Percentiles rank a stretch among this genome's conserved stretches.
phyloP scores from a whole-genome alignment of 106 monocot species.

The Dendrobium catenatum region DNA sequence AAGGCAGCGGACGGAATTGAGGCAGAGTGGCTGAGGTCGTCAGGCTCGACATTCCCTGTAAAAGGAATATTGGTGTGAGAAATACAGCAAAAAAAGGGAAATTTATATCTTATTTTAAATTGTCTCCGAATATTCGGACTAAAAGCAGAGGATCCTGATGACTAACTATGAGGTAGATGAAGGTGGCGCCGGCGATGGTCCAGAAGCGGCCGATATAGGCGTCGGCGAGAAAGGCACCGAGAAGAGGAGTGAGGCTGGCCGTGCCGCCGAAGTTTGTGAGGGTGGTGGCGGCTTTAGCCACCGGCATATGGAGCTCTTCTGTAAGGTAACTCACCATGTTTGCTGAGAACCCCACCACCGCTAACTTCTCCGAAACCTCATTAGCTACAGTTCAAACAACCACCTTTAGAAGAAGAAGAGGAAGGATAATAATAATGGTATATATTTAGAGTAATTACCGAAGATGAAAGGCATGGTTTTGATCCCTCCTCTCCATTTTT shows the following conservation, averaged over 20 bases:
- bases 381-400: slow-evolving; percentile 26
- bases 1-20: slow-evolving; percentile 44
- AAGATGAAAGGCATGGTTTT: slow-evolving; percentile 76
- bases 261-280: slow-evolving; percentile 82
- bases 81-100: not conserved
- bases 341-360: slow-evolving; percentile 69
- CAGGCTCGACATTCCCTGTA: slow-evolving; percentile 60
- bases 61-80: not conserved
- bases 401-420: not conserved
- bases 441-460: slow-evolving; percentile 15
- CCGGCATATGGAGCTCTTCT: slow-evolving; percentile 67
- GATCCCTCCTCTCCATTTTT: slow-evolving; percentile 32
- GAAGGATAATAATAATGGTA: not conserved
- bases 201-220: slow-evolving; percentile 74
- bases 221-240: slow-evolving; percentile 88
- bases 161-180: slow-evolving; percentile 63
- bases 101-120: not conserved
- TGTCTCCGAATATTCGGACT: no score
- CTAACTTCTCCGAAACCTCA: slow-evolving; percentile 70
- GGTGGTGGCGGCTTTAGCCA: slow-evolving; percentile 72
- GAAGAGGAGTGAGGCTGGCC: slow-evolving; percentile 64
- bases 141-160: not conserved
- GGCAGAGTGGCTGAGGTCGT: slow-evolving; percentile 62
- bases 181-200: slow-evolving; percentile 54
- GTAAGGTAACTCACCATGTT: slow-evolving; percentile 90